Evolutionary conservation across 305 asterid species (phyloP).

Genomic region (Ajuga reptans): DNA sequence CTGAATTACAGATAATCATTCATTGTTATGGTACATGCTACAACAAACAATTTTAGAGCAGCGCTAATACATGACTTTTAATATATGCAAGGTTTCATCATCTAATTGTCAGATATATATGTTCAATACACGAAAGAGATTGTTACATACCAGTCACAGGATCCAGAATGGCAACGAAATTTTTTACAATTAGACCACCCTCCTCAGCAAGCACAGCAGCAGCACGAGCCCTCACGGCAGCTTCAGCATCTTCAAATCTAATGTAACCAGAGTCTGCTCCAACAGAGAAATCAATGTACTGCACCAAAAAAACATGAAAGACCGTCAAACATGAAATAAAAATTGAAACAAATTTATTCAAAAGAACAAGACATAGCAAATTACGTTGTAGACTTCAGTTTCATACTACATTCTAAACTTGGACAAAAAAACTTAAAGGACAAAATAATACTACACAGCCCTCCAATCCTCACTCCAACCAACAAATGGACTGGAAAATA

Average conservation of each 20-base stretch:
- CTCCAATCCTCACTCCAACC: no score
- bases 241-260: constrained; percentile 77
- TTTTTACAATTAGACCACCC: constrained; percentile 80
- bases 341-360: neutral
- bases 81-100: no score
- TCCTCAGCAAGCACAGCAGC: constrained; percentile 81
- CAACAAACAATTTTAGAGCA: no score
- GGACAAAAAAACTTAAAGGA: neutral
- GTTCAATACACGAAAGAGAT: neutral
- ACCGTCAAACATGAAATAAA: neutral
- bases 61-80: neutral
- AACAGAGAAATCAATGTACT: constrained; percentile 75
- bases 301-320: constrained; percentile 1
- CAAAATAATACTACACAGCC: no score
- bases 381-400: neutral
- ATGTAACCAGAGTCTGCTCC: constrained; percentile 70
- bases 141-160: constrained; percentile 69
- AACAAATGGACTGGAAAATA: neutral
- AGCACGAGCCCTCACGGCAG: constrained; percentile 79
- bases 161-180: constrained; percentile 68
- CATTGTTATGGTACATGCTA: no score
- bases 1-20: constrained; percentile 34
- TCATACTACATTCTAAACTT: no score
- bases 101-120: neutral
- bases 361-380: neutral